phyloP scores from a whole-genome alignment of 1,139 yeast species.

The Wickerhamomyces sp. region DNA sequence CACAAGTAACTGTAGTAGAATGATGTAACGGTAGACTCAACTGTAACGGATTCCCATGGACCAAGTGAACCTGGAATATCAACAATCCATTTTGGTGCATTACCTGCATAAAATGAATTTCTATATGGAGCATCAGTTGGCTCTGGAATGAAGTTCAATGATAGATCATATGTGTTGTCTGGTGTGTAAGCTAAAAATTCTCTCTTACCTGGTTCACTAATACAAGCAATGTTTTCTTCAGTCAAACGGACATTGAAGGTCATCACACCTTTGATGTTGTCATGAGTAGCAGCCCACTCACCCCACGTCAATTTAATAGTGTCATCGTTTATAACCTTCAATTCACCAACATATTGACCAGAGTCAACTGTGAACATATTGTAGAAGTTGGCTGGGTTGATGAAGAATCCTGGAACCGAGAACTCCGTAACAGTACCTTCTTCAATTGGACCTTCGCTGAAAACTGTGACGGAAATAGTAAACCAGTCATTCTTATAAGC shows the following conservation, averaged over 20 bases:
- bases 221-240: background rate
- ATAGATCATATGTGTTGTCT: background rate
- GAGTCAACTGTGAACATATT: background rate
- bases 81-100: constrained; percentile 17
- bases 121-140: background rate
- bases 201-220: background rate
- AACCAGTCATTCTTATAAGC: constrained; percentile 5
- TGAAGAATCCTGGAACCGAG: background rate
- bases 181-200: background rate
- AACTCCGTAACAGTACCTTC: background rate
- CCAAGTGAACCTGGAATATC: background rate
- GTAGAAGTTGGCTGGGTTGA: background rate
- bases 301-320: background rate
- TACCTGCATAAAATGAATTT: background rate
- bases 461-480: constrained; percentile 7
- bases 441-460: background rate
- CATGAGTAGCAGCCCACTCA: background rate
- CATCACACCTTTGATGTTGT: background rate
- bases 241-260: background rate
- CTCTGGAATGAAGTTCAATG: background rate
- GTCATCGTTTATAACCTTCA: background rate
- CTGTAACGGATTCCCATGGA: constrained; percentile 6
- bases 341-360: background rate
- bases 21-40: constrained; percentile 7
- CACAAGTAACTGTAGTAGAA: constrained; percentile 10